Percentiles rank a stretch among this genome's conserved stretches.
Conservation (phyloP, 148 eudicot genomes). For the Fagopyrum esculentum region DNA sequence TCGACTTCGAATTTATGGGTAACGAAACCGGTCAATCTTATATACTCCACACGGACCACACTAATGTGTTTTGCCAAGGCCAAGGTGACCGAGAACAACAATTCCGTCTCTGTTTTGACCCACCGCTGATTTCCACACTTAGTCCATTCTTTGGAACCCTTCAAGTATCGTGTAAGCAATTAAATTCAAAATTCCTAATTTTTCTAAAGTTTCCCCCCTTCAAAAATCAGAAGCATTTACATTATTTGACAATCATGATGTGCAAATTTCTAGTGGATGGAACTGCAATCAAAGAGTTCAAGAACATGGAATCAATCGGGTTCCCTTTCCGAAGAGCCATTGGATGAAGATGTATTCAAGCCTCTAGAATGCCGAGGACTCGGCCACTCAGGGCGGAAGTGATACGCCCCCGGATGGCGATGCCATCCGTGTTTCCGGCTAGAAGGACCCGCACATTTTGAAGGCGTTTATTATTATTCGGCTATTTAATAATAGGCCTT, state of each 20-base stretch:
- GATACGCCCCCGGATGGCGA: no score
- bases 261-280: constrained; percentile 10
- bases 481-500: no score
- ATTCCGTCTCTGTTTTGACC: constrained; percentile 16
- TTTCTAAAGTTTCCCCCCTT: no score
- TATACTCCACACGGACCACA: constrained; percentile 14
- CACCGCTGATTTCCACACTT: constrained; percentile 12
- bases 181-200: neutral
- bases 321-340: constrained; percentile 14
- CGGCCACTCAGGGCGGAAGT: constrained; percentile 30
- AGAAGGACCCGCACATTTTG: no score
- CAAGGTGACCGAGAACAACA: constrained; percentile 13
- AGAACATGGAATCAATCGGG: constrained; percentile 17
- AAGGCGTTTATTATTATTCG: no score
- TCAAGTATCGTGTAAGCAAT: constrained; percentile 13
- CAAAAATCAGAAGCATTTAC: neutral
- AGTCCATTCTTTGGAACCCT: constrained; percentile 16
- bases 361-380: constrained; percentile 11
- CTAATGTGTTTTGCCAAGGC: constrained; percentile 9
- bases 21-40: constrained; percentile 12
- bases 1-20: constrained; percentile 15
- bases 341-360: constrained; percentile 18
- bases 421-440: no score
- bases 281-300: constrained; percentile 14
- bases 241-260: no score